Evolutionary conservation across 495 filamentous ascomycete species (phyloP), one percentile per base, ranked within the genome.

Genomic region (Parmelia sp.): DNA sequence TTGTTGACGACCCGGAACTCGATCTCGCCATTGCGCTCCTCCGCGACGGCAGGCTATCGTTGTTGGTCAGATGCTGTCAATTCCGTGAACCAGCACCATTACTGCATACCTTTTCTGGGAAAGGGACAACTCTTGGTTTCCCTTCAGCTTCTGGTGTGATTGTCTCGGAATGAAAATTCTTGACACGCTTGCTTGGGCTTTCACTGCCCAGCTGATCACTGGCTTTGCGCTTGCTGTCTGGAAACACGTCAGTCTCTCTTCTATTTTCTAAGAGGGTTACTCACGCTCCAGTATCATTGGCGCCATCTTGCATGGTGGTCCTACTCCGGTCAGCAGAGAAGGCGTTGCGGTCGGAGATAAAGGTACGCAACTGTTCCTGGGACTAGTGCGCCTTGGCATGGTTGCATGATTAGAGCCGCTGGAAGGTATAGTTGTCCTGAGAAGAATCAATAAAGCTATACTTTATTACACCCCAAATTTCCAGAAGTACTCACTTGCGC

Each of bases 1-100:
- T 98, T 98, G 77, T 98, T 97, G 66, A 98, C 94, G 1, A 97
- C 95, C 33, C 92, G 87, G 70, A 98, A 97, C 73, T 97, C 92
- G 66, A 98, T 98, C 53, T 96, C 91, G 69, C 94, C 92, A 72
- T 90, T 89, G 68, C 90, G 89, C 74, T 98, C 94, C 74, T 98
- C 94, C 63, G 94, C 80, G 0, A 96, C 93, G 1, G 94, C 95
- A 19, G 91, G 89, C 88, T 91, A 61, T 19, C 9, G 27, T 14
- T 31, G 42, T 25, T 61, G 49, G 58, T 65, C 27, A 63, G 58
- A 58, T n/a, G 35, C 25, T 66, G 29, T 66, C 42, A 27, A 47
- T 51, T 44, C 57, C 44, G 27, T 15, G 12, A 6, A 19, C 5
- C 55, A n/a, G 31, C 21, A 12, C 31, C 25, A 58, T 58, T 4